Conservation (phyloP, 352 stramenopile genomes). For the Pythium folliculosum region DNA sequence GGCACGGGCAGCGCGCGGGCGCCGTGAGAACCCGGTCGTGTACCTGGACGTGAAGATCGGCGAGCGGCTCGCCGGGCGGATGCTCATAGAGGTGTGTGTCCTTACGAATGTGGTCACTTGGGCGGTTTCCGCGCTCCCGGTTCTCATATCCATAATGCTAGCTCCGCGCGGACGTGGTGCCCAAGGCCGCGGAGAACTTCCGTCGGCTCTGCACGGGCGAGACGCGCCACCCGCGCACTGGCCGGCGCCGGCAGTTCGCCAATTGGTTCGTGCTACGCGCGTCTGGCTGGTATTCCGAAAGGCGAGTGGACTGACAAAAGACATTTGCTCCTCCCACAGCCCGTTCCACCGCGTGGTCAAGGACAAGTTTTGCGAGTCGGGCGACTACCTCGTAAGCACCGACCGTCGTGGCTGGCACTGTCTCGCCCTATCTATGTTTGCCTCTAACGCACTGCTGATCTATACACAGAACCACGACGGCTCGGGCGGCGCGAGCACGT, state of each 20-base stretch:
- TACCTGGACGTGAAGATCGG: constrained; percentile 96
- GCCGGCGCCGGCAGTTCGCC: constrained; percentile 54
- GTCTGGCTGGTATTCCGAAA: background rate
- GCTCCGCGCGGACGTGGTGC: constrained; percentile 94
- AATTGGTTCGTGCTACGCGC: constrained; percentile 35
- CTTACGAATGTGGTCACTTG: too few species aligned
- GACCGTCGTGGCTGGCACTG: background rate
- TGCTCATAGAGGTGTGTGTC: constrained; percentile 88
- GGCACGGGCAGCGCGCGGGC: background rate
- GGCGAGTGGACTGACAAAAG: background rate
- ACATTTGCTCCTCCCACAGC: constrained; percentile 23
- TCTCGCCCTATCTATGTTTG: background rate
- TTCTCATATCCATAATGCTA: constrained; percentile 14
- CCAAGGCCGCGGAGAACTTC: constrained; percentile 97
- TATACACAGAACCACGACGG: constrained; percentile 72
- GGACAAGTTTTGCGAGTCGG: constrained; percentile 90
- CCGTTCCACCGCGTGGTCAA: constrained; percentile 92
- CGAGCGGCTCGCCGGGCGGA: constrained; percentile 76
- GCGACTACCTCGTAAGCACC: constrained; percentile 80
- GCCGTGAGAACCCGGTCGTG: constrained; percentile 83
- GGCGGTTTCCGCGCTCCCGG: too few species aligned
- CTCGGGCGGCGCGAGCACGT: constrained; percentile 88
- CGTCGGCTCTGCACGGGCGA: constrained; percentile 95
- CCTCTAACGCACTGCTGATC: constrained; percentile 18
- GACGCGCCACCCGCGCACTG: constrained; percentile 48